Evolutionary conservation across 179 eudicot species (phyloP), one percentile per base, ranked within the genome.

Genomic region (Camellia oleifera): DNA sequence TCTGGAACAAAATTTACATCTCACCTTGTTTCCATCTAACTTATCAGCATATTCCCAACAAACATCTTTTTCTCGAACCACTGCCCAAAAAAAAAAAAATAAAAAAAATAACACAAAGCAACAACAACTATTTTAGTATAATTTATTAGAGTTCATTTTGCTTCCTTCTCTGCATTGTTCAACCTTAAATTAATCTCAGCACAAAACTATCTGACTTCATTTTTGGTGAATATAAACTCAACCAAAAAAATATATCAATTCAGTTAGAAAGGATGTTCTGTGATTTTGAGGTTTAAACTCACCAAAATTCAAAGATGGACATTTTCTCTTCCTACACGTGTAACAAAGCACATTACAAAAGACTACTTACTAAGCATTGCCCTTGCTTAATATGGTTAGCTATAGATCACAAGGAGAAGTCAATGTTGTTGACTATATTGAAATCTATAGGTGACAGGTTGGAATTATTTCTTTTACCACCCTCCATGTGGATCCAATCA

Each of bases 1-100:
- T 83, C 99, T 84, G 5, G 79, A 82, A 81, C 99, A 96, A 83
- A 96, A 96, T 78, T 92, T 96, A 89, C 99, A 96, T 80, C 92
- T 90, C 82, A 96, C 93, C 85, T 94, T 96, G 87, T 96, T 96
- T 15, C 99, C 99, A 72, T 96, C 99, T 78, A 96, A 84, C 83
- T 88, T 91, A 67, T 96, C 99, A 42, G 97, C 99, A 83, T 96
- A 94, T 84, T 96, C 98, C 99, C 99, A 96, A 80, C 98, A 96
- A 57, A 84, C 81, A 82, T 96, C 99, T 88, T 89, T 96, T 81
- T 96, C 99, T 46, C 98, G 93, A 83, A 96, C 99, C 99, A 96
- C 98, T 94, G 87, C 42, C 65, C 77, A 18, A 75, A 18, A 6
- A 2, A 80, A 46, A 11, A 71, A n/a, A n/a, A n/a, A n/a, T n/a